Evolutionary conservation across 2,329 filamentous ascomycete genomes (phyloP), one percentile per base, ranked within the genome.

Genomic region (Penicillium sp.): DNA sequence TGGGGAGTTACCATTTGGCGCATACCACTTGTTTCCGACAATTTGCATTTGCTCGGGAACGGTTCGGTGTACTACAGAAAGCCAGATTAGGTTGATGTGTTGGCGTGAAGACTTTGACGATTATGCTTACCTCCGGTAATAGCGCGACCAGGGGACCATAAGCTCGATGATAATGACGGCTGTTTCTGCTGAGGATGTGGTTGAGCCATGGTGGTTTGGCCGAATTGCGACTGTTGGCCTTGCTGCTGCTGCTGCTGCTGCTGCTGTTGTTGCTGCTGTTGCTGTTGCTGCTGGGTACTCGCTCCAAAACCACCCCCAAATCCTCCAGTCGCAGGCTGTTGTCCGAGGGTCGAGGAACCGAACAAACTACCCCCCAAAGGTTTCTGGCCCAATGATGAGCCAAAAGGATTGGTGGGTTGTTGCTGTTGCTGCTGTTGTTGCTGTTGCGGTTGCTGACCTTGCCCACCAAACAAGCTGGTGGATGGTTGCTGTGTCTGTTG

Each of bases 21-120:
- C 71, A 31, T 78, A 69, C 79, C 79, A 82, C 61, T 81, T 81
- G 33, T 73, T 67, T 41, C 69, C 67, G n/a, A 82, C 66, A n/a
- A 77, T 72, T 20, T 66, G 62, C 53, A 81, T 77, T 51, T 81
- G 78, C 49, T 77, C 75, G 2, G 72, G 67, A 18, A 82, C 72
- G 13, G 74, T 75, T 55, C 79, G 76, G 57, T 80, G 76, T 26
- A 75, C 74, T 72, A 12, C 11, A 18, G 14, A 13, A 11, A 14
- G 11, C 13, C n/a, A 34, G 37, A 28, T 33, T 7, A 10, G 22
- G 9, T 16, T 13, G 29, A 13, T 11, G 30, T 11, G 38, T 42
- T 26, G 37, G 39, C 14, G 18, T 43, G 36, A 20, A 44, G 39
- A 32, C 35, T 44, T 12, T 37, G 25, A 26, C 34, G 42, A 23